These are phyloP conservation scores for Trypanosoma theileri DNA, from an alignment of 208 protist genomes.

Conservation along the genomic window DNA sequence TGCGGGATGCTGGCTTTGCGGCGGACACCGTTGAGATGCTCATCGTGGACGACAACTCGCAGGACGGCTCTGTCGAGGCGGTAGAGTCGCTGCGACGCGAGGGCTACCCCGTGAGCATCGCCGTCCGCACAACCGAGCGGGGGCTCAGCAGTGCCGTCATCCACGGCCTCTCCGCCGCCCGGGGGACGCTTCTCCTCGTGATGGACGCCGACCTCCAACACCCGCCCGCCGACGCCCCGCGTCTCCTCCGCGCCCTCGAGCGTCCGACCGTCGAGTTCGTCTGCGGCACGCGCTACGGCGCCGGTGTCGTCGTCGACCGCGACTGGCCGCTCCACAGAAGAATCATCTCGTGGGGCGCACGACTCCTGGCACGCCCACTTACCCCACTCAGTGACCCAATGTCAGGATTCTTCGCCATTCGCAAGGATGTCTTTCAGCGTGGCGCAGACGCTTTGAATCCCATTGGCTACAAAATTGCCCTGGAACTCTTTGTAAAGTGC, in stretches of 20 bases:
- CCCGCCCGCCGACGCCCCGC: conserved; percentile 82
- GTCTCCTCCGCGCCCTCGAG: conserved; percentile 64
- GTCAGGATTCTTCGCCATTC: conserved; percentile 92
- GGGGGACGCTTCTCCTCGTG: conserved; percentile 67
- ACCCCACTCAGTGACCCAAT: conserved; percentile 91
- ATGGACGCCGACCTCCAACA: conserved; percentile 95
- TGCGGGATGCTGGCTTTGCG: conserved; percentile 42
- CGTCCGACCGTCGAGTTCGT: conserved; percentile 75
- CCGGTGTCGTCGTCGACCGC: conserved; percentile 70
- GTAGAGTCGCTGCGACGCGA: conserved; percentile 54
- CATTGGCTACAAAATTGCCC: conserved; percentile 93
- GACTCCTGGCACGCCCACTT: conserved; percentile 81
- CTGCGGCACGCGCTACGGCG: conserved; percentile 86
- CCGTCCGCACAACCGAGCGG: conserved; percentile 77
- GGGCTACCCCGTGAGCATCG: conserved; percentile 74
- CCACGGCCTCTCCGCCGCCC: conserved; percentile 60
- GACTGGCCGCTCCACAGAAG: conserved; percentile 88
- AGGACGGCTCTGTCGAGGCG: conserved; percentile 84
- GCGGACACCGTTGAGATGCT: conserved; percentile 64
- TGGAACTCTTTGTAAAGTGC: conserved; percentile 92
- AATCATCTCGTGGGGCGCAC: conserved; percentile 85
- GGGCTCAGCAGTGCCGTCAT: conserved; percentile 91
- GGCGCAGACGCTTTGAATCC: conserved; percentile 60
- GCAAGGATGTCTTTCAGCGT: conserved; percentile 52
- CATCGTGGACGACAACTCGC: conserved; percentile 90